Base-by-base conservation (phyloP, 257 asterid species). In the Nyctanthes arbortristis region DNA sequence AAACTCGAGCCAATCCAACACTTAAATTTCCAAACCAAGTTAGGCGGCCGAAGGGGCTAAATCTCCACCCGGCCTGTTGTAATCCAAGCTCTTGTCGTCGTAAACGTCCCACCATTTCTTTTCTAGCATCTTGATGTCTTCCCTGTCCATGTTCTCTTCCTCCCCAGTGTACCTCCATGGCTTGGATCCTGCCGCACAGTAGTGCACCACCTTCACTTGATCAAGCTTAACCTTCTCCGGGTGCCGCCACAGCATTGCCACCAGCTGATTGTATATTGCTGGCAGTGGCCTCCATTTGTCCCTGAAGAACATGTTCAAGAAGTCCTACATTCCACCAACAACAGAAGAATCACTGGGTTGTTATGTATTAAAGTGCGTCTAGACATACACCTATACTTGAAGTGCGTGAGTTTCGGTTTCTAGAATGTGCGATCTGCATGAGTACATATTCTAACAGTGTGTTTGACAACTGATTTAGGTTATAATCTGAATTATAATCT, bases 171-270 rank as follows among this genome's bases (percentile, higher is more conserved):
- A 86, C 60, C 85, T 81, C 92, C 92, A 85, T 0, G 90, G 88
- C 86, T 85, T 85, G 24, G 86, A 73, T 11, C 84, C 87, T 66
- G 70, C 84, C 14, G 84, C 85, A 62, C 91, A 83, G 68, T 85
- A 85, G 69, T 85, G 89, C 14, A 81, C 92, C 18, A 79, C 87
- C 61, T 81, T 84, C 28, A 66, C 84, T 43, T 78, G 43, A 24
- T 81, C 81, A 24, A 84, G 76, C 34, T 78, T 73, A 34, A 81
- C 87, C 4, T 73, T 79, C 73, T 86, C 80, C 0, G 87, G 92
- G 29, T 86, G 89, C 18, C 87, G 83, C 92, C 91, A 85, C 54
- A 81, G 29, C 82, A 85, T 83, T 3, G 87, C 87, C 29, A 85
- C 70, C 9, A 83, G 72, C 1, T 83, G 68, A 58, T 85, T 85